Conservation (phyloP, 192 early-diverging fungal genomes). For the Umbelopsis sp. region DNA sequence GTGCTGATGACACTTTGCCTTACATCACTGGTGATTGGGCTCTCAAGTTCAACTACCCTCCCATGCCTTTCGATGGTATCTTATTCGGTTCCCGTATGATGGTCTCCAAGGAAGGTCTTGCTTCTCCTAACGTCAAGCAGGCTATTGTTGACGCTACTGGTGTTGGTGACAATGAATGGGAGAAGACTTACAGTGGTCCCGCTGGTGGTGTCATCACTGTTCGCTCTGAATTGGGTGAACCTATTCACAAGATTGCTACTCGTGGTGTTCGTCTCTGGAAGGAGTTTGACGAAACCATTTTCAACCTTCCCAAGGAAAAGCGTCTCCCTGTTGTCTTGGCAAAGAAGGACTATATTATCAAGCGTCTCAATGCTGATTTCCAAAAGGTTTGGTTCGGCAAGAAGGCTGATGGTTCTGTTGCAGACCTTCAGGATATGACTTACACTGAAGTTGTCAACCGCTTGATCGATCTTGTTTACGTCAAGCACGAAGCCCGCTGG, state of each 20-base stretch:
- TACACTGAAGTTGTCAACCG: slow-evolving; percentile 86
- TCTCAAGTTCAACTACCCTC: slow-evolving; percentile 70
- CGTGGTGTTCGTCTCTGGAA: slow-evolving; percentile 78
- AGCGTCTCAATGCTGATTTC: slow-evolving; percentile 84
- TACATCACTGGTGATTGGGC: slow-evolving; percentile 96
- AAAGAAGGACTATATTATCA: slow-evolving; percentile 87
- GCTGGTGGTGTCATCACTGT: slow-evolving; percentile 83
- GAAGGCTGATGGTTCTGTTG: slow-evolving; percentile 72
- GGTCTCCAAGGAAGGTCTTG: slow-evolving; percentile 87
- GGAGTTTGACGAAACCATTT: slow-evolving; percentile 80
- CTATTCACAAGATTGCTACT: slow-evolving; percentile 90
- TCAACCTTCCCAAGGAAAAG: slow-evolving; percentile 83
- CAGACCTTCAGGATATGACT: slow-evolving; percentile 91
- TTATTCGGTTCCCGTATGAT: slow-evolving; percentile 96
- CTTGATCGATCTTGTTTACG: slow-evolving; percentile 80
- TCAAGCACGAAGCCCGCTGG: slow-evolving; percentile 75
- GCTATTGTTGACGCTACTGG: slow-evolving; percentile 86
- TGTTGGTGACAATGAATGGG: slow-evolving; percentile 80
- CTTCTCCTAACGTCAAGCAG: slow-evolving; percentile 80
- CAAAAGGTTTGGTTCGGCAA: slow-evolving; percentile 96
- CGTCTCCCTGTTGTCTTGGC: slow-evolving; percentile 68
- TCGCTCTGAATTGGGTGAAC: slow-evolving; percentile 89
- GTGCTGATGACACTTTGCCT: slow-evolving; percentile 80
- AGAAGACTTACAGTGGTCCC: slow-evolving; percentile 76
- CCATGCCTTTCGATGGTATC: slow-evolving; percentile 97